Conservation (phyloP, 768 basidiomycete species). For the Boletus speciosus region DNA sequence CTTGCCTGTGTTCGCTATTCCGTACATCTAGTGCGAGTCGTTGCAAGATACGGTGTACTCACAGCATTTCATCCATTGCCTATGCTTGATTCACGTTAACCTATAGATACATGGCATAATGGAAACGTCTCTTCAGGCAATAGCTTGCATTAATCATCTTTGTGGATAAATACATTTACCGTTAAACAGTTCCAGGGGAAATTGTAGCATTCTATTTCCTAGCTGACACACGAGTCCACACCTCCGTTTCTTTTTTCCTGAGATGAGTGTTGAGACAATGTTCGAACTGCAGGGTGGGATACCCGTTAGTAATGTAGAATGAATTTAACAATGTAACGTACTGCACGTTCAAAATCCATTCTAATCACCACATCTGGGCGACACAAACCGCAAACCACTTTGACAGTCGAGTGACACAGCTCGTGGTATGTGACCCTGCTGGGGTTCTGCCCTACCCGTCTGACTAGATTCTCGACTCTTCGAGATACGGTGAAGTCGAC, state of each 20-base stretch:
- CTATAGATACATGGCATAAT: conserved; percentile 21
- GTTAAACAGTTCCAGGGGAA: not conserved
- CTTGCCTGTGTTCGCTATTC: conserved; percentile 5
- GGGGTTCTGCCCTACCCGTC: conserved; percentile 6
- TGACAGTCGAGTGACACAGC: conserved; percentile 3
- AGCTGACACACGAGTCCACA: conserved; percentile 5
- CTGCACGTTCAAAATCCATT: conserved; percentile 8
- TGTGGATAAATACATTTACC: no score
- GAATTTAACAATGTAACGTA: not conserved
- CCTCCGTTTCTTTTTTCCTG: not conserved
- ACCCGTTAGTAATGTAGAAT: not conserved
- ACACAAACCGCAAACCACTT: conserved; percentile 9
- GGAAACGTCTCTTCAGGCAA: not conserved
- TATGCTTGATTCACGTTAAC: conserved; percentile 5
- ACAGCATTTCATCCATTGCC: conserved; percentile 1
- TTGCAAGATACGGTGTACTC: conserved; percentile 15
- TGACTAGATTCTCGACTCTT: conserved; percentile 11
- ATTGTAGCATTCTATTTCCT: not conserved
- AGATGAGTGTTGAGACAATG: conserved; percentile 8
- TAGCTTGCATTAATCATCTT: not conserved
- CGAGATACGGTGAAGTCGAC: conserved; percentile 3
- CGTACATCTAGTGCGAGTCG: conserved; percentile 1
- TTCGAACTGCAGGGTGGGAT: not conserved
- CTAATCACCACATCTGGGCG: not conserved
- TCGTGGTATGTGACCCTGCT: not conserved